Base-by-base conservation (phyloP, 192 early-diverging fungal species). In the Coemansia erecta region DNA sequence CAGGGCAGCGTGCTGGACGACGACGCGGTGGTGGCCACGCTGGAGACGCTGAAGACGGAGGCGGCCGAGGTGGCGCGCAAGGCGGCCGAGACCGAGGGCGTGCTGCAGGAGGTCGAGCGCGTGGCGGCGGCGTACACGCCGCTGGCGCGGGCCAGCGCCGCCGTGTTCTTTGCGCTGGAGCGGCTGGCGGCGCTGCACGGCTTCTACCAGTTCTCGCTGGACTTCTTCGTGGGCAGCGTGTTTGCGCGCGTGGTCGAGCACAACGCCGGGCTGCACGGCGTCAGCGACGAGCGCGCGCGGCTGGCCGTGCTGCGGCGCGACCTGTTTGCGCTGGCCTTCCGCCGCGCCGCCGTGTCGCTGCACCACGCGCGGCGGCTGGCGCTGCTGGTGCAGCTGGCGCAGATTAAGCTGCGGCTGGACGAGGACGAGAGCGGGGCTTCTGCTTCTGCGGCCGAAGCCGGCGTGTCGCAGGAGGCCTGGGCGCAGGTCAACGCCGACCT, bases 171-270 rank as follows among this genome's bases (percentile, higher is more conserved):
- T 81, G 85, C 87, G n/a, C 88, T 98, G 81, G 98, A 99, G 61
- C 94, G 96, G 60, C 81, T 99, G 40, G 82, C 89, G 52, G 72
- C 83, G 40, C 69, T 98, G 44, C 84, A 98, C 62, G 87, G 91
- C 66, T 98, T 97, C 78, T 99, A 99, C 77, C 95, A 97, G 81
- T 97, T 99, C 81, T 97, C 97, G 19, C 86, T 98, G 26, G 92
- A 91, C 68, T 98, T 94, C 75, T 98, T 98, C 79, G 85, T 90
- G 50, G 85, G 88, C 50, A 94, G 35, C 35, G 35, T 98, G 42
- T 98, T 99, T 83, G 77, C 90, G 62, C 84, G 70, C 53, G 87
- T 94, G 0, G 82, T 99, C 11, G 89, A 92, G 66, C 76, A 84
- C 26, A 83, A 96, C 77, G 78, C 87, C 26, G 71, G 85, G 44